phyloP scores from a whole-genome alignment of 352 stramenopile genomes.

The Plasmopara viticola region DNA sequence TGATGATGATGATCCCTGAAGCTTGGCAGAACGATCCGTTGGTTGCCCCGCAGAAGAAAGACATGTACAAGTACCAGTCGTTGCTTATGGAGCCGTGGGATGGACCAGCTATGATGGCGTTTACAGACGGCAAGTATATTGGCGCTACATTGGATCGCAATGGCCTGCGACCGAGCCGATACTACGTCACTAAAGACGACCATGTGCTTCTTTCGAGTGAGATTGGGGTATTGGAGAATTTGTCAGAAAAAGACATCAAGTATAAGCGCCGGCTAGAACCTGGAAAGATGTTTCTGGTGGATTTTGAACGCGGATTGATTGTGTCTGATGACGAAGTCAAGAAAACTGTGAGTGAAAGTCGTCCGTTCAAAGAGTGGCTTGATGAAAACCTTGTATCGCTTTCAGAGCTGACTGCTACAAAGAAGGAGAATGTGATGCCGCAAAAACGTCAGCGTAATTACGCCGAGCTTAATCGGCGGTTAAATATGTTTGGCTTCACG shows the following conservation, averaged over 20 bases:
- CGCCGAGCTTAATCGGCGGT: slow-evolving; percentile 76
- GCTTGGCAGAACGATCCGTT: slow-evolving; percentile 94
- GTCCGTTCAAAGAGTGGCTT: slow-evolving; percentile 91
- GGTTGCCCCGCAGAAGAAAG: slow-evolving; percentile 89
- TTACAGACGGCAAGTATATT: slow-evolving; percentile 94
- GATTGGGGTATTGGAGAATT: slow-evolving; percentile 90
- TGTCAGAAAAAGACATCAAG: slow-evolving; percentile 89
- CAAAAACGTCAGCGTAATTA: slow-evolving; percentile 36
- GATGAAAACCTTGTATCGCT: slow-evolving; percentile 88
- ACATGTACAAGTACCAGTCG: slow-evolving; percentile 98
- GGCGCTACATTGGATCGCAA: slow-evolving; percentile 96
- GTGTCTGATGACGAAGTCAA: slow-evolving; percentile 96
- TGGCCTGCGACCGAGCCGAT: slow-evolving; percentile 91
- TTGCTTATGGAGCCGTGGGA: slow-evolving; percentile 98
- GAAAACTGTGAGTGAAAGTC: slow-evolving; percentile 79
- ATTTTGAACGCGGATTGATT: slow-evolving; percentile 93
- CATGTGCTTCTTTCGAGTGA: slow-evolving; percentile 93
- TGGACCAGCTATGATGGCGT: slow-evolving; percentile 96
- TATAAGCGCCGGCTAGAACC: slow-evolving; percentile 93
- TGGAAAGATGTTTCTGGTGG: slow-evolving; percentile 97
- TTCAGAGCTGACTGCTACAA: slow-evolving; percentile 45
- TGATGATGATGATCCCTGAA: slow-evolving; percentile 99
- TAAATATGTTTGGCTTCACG: slow-evolving; percentile 96
- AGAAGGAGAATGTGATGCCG: slow-evolving; percentile 13
- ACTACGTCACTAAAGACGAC: slow-evolving; percentile 96